Conservation (phyloP, 2,329 filamentous ascomycete species). For the Diaporthe nobilis region DNA sequence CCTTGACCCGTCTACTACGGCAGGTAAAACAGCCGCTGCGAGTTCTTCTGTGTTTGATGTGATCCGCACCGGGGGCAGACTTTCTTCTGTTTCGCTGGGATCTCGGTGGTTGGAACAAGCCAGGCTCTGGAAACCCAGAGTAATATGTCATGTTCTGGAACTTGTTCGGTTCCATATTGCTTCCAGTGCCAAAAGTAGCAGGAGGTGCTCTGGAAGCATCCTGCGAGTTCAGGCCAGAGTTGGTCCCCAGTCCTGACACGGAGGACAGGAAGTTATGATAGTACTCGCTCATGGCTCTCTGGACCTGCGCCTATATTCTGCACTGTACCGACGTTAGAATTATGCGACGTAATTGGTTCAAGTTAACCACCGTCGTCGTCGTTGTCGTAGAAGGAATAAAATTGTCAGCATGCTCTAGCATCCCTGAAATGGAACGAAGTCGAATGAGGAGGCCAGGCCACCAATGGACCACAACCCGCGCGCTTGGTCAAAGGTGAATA, state of each 20-base stretch:
- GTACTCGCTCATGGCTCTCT: slow-evolving; percentile 65
- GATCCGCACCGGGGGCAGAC: slow-evolving; percentile 69
- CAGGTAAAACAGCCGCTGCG: slow-evolving; percentile 96
- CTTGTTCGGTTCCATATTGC: slow-evolving; percentile 55
- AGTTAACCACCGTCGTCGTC: not conserved
- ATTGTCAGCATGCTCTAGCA: slow-evolving; percentile 1
- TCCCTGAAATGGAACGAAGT: slow-evolving; percentile 16
- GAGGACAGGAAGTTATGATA: slow-evolving; percentile 70
- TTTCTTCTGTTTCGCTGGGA: slow-evolving; percentile 66
- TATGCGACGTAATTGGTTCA: not conserved
- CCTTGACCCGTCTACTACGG: slow-evolving; percentile 87
- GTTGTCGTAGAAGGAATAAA: not conserved
- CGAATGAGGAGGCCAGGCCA: not conserved
- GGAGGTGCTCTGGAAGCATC: slow-evolving; percentile 56
- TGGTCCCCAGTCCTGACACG: slow-evolving; percentile 59
- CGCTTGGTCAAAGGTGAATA: not conserved
- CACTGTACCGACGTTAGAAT: not conserved
- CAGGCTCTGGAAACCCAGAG: slow-evolving; percentile 64
- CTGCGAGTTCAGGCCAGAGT: slow-evolving; percentile 46
- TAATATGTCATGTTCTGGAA: slow-evolving; percentile 66
- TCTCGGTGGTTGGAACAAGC: slow-evolving; percentile 63
- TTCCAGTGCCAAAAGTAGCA: slow-evolving; percentile 49
- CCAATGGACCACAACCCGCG: not conserved
- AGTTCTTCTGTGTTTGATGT: slow-evolving; percentile 93
- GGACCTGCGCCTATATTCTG: not conserved